A percentile compares a stretch with the other conserved stretches of the same genome.
phyloP scores from a whole-genome alignment of 805 yeast genomes.

The Grigorovia jiainica region DNA sequence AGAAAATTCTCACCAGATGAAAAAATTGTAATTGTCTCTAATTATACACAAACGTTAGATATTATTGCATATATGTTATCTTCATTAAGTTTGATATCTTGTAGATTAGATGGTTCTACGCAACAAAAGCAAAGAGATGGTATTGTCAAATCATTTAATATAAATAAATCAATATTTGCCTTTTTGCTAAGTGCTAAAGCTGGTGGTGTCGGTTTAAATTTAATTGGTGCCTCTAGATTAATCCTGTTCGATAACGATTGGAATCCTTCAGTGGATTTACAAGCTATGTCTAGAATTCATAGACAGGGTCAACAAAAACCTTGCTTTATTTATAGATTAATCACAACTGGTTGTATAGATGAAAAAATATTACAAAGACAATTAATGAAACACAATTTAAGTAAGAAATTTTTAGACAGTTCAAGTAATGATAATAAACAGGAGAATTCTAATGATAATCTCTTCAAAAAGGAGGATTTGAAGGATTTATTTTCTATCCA shows the following conservation, averaged over 20 bases:
- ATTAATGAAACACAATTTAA: slow-evolving; percentile 68
- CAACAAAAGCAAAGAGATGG: slow-evolving; percentile 55
- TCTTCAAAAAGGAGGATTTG: slow-evolving; percentile 61
- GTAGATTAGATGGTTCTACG: slow-evolving; percentile 78
- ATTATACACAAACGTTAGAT: slow-evolving; percentile 81
- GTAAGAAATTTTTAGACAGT: slow-evolving; percentile 55
- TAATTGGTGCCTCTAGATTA: slow-evolving; percentile 81
- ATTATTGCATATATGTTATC: slow-evolving; percentile 50
- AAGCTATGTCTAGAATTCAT: slow-evolving; percentile 92
- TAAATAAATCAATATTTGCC: slow-evolving; percentile 38
- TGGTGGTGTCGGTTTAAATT: slow-evolving; percentile 88
- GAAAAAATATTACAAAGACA: slow-evolving; percentile 93
- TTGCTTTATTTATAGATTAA: slow-evolving; percentile 69
- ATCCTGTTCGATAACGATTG: slow-evolving; percentile 89
- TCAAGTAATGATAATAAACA: slow-evolving; percentile 17
- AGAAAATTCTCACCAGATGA: slow-evolving; percentile 37
- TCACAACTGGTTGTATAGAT: slow-evolving; percentile 86
- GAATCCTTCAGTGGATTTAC: slow-evolving; percentile 90
- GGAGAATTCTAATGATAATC: slow-evolving; percentile 42
- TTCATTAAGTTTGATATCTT: slow-evolving; percentile 40
- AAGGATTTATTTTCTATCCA: slow-evolving; percentile 63
- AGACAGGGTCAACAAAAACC: slow-evolving; percentile 84
- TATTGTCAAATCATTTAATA: slow-evolving; percentile 63
- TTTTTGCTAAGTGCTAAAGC: slow-evolving; percentile 81
- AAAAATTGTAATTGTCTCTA: slow-evolving; percentile 78